Conservation (phyloP, 2,329 filamentous ascomycete genomes). For the Didymella segeticola region DNA sequence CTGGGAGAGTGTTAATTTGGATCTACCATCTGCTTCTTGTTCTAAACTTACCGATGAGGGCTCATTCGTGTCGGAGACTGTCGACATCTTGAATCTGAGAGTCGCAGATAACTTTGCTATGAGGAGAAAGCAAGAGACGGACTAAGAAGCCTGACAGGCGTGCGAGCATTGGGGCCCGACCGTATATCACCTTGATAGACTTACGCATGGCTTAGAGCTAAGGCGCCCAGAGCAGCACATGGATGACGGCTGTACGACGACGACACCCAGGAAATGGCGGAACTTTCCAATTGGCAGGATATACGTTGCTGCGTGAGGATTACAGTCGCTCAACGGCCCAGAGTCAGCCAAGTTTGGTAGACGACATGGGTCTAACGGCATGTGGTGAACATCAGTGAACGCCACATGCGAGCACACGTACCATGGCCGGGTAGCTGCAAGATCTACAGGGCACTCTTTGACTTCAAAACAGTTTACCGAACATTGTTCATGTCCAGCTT, state of each 20-base stretch:
- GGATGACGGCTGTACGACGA: slow-evolving; percentile 15
- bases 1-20: slow-evolving; percentile 17
- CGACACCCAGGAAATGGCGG: not conserved
- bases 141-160: slow-evolving; percentile 2
- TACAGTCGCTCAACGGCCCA: slow-evolving; percentile 8
- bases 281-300: slow-evolving; percentile 11
- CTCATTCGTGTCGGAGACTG: slow-evolving; percentile 10
- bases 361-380: slow-evolving; percentile 7
- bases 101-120: not conserved
- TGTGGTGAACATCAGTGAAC: slow-evolving; percentile 1
- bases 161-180: slow-evolving; percentile 10
- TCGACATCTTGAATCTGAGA: slow-evolving; percentile 22
- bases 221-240: slow-evolving; percentile 7
- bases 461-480: not conserved
- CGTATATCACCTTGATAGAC: slow-evolving; percentile 12
- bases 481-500: not conserved
- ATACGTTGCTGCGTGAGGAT: slow-evolving; percentile 8
- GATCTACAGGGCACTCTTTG: slow-evolving; percentile 3
- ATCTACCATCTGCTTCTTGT: not conserved
- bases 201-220: slow-evolving; percentile 16
- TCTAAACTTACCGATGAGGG: slow-evolving; percentile 17
- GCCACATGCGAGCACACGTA: slow-evolving; percentile 10
- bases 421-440: slow-evolving; percentile 5
- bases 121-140: not conserved
- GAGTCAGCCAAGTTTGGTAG: slow-evolving; percentile 10